Percentiles rank a stretch among this genome's conserved stretches.
phyloP scores from a whole-genome alignment of 2,329 filamentous ascomycete species.

The Fusarium temperatum region DNA sequence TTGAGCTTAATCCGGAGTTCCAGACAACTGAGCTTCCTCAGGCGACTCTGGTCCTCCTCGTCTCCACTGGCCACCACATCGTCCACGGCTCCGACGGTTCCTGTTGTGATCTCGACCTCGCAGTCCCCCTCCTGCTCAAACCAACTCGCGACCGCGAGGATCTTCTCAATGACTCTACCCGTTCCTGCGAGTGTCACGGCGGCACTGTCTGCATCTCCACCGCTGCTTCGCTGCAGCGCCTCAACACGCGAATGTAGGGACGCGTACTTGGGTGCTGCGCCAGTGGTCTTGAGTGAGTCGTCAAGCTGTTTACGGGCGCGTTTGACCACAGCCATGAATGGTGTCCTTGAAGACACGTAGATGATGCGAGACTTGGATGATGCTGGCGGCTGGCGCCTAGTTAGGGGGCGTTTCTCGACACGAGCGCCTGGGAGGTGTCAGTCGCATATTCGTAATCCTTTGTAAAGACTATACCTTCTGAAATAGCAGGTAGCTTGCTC shows the following conservation, averaged over 20 bases:
- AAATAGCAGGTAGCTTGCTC: conserved; percentile 49
- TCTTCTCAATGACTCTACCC: conserved; percentile 72
- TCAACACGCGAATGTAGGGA: conserved; percentile 58
- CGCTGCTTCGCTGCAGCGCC: conserved; percentile 49
- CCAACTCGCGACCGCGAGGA: conserved; percentile 68
- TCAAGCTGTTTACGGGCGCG: conserved; percentile 71
- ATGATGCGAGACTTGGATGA: conserved; percentile 60
- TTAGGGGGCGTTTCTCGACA: conserved; percentile 60
- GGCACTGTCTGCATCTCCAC: conserved; percentile 42
- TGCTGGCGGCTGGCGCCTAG: conserved; percentile 51
- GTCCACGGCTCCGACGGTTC: conserved; percentile 72
- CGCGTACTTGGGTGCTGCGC: conserved; percentile 58
- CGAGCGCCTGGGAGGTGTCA: conserved; percentile 52
- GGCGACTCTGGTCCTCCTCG: conserved; percentile 52
- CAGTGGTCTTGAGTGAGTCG: conserved; percentile 54
- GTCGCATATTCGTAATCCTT: not conserved
- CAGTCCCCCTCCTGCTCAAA: conserved; percentile 71
- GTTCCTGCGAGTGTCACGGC: conserved; percentile 69
- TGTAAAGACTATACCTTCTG: conserved; percentile 41
- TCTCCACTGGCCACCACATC: conserved; percentile 62
- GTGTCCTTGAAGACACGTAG: conserved; percentile 71
- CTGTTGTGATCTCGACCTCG: conserved; percentile 67
- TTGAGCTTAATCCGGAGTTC: conserved; percentile 59
- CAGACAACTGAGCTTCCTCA: conserved; percentile 61
- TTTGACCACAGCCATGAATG: conserved; percentile 74